Base-by-base conservation (phyloP, 257 asterid genomes). In the Solanum chiquidenum region DNA sequence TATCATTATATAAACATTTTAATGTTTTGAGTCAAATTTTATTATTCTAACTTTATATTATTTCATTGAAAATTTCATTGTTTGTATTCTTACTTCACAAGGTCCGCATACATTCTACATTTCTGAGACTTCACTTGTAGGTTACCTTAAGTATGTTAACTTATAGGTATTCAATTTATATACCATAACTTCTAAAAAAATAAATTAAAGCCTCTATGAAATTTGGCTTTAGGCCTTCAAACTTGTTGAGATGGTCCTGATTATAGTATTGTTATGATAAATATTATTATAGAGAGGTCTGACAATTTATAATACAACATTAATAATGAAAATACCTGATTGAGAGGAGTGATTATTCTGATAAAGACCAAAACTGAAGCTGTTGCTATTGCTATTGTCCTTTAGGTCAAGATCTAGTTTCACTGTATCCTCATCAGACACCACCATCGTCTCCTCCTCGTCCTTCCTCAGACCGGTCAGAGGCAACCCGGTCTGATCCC, bases 31-130 rank as follows among this genome's bases (percentile, higher is more conserved):
- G 9, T 52, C 9, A 49, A 49, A 0, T 49, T 49, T 49, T 49
- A 49, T 49, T 49, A 13, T 49, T 49, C 21, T 49, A 49, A 49
- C 58, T 49, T 46, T 49, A 49, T 5, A 49, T 13, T 49, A 49
- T 14, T 49, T 5, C 1, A 16, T 52, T 16, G 23, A 52, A 52
- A 52, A 52, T 16, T 52, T 16, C 23, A 5, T 6, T 52, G 9
- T 52, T 1, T 52, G 62, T 23, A 16, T 52, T 14, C 62, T 52
- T 52, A 52, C 62, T 16, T 52, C 9, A 6, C 6, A 52, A 52
- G 62, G 0, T 52, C 0, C 0, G 4, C 23, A 1, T 52, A 6
- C 4, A 16, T 16, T 52, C 9, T 52, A 6, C 62, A 9, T 2
- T 52, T 1, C 3, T 0, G 0, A 52, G 3, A 52, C 62, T 13